Evolutionary conservation across 257 asterid species (phyloP).

Genomic region (Ocimum tenuiflorum): DNA sequence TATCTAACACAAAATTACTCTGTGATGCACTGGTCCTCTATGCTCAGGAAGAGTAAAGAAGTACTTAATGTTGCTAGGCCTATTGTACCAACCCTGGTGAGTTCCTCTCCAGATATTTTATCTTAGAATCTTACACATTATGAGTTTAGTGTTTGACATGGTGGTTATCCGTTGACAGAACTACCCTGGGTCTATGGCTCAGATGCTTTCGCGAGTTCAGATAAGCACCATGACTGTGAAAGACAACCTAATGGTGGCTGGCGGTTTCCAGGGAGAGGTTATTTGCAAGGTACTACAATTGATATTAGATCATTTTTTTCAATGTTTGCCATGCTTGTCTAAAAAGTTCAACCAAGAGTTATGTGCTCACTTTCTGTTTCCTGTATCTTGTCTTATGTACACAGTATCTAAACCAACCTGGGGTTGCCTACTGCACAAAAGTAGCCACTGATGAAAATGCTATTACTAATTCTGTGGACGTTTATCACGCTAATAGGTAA

Average conservation of each 20-base stretch:
- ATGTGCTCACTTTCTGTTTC: background rate
- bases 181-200: conserved; percentile 46
- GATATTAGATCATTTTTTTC: background rate
- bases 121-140: background rate
- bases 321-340: background rate
- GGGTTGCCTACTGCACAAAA: conserved; percentile 66
- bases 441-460: conserved; percentile 58
- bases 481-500: conserved; percentile 40
- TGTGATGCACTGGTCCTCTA: conserved; percentile 87
- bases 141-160: conserved; percentile 4
- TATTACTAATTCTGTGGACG: conserved; percentile 74
- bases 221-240: conserved; percentile 72
- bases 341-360: background rate
- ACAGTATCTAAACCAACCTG: conserved; percentile 66
- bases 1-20: conserved; percentile 85
- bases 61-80: conserved; percentile 78
- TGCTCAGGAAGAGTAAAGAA: conserved; percentile 57
- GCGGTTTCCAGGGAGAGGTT: conserved; percentile 88
- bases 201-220: conserved; percentile 63
- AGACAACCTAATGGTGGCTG: conserved; percentile 69
- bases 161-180: conserved; percentile 30
- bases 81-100: conserved; percentile 52
- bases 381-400: background rate
- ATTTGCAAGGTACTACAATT: conserved; percentile 64
- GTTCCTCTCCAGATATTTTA: background rate